Conservation (phyloP, 371 early-diverging fungal genomes). For the Mucor circinelloides region DNA sequence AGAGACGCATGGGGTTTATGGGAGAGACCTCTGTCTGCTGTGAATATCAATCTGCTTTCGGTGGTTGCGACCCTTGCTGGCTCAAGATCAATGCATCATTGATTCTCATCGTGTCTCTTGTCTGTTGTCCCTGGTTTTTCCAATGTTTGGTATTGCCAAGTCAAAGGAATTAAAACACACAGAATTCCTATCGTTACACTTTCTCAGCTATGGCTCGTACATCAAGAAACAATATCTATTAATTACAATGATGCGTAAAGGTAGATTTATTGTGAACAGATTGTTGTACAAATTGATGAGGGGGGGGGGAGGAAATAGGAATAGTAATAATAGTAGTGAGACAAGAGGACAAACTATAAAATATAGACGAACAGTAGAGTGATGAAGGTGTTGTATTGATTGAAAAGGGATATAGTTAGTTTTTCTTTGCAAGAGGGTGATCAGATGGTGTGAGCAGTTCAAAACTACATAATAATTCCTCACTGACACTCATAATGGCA, state of each 20-base stretch:
- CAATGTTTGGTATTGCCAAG: no score
- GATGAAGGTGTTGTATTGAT: neutral
- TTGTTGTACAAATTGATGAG: neutral
- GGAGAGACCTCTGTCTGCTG: no score
- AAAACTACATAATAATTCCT: slow-evolving; percentile 92
- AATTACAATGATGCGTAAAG: neutral
- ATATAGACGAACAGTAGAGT: neutral
- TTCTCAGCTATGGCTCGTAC: no score
- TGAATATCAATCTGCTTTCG: no score
- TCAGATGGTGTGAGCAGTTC: slow-evolving; percentile 56
- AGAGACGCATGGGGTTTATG: no score
- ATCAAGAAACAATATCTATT: no score
- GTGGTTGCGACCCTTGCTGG: no score
- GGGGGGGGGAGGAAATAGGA: neutral
- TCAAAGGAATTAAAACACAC: no score
- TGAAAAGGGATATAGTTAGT: neutral
- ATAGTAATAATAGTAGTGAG: neutral
- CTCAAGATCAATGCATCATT: no score
- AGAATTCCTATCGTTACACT: no score
- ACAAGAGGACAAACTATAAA: neutral
- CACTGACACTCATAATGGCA: slow-evolving; percentile 96
- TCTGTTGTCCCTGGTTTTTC: no score
- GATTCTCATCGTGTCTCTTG: no score
- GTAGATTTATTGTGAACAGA: neutral
- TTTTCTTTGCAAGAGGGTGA: slow-evolving; percentile 38